phyloP scores from a whole-genome alignment of 305 asterid genomes.

The Fraxinus baroniana region DNA sequence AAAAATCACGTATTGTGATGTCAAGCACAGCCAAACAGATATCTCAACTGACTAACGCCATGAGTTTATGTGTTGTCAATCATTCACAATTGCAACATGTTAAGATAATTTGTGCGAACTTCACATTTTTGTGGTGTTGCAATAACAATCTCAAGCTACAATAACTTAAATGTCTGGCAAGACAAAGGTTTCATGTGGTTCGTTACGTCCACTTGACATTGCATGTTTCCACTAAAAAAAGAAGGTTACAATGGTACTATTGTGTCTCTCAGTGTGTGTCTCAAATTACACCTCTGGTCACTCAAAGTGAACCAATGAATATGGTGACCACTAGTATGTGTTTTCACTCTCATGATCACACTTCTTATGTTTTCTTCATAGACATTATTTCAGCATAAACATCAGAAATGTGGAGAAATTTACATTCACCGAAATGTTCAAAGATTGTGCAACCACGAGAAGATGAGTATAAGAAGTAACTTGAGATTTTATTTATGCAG shows the following conservation, averaged over 20 bases:
- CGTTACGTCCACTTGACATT: not conserved
- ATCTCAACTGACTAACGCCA: not conserved
- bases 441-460: not conserved
- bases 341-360: not conserved
- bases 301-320: not conserved
- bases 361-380: not conserved
- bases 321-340: not conserved
- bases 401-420: not conserved
- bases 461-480: not conserved
- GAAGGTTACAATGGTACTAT: not conserved
- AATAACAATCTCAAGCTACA: not conserved
- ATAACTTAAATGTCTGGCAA: not conserved
- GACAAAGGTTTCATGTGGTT: not conserved
- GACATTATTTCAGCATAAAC: not conserved
- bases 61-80: not conserved
- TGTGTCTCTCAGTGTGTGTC: not conserved
- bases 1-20: not conserved
- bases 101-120: not conserved
- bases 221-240: not conserved
- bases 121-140: not conserved
- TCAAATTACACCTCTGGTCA: not conserved
- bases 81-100: not conserved
- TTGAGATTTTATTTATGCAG: not conserved
- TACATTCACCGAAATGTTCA: not conserved
- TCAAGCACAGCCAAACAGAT: not conserved